These are phyloP conservation scores for Drechslerella coelobrocha DNA, from an alignment of 2,329 filamentous ascomycete species.

Conservation along the genomic window DNA sequence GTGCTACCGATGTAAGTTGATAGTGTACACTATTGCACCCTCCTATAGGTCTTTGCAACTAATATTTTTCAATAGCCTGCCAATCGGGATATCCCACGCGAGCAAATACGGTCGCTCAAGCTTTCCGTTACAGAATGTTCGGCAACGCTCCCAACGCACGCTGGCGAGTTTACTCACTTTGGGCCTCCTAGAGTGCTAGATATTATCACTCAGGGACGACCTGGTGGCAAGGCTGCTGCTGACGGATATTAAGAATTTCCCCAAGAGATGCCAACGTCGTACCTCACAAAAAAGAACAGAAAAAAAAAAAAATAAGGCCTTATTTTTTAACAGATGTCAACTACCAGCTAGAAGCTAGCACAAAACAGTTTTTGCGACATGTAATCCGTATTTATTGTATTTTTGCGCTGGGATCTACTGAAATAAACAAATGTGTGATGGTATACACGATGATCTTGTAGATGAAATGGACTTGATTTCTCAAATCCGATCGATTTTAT, in stretches of 20 bases:
- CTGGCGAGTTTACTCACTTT: constrained; percentile 38
- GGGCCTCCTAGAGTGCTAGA: constrained; percentile 34
- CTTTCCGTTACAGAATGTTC: constrained; percentile 41
- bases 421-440: no score
- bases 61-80: constrained; percentile 24
- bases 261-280: background rate
- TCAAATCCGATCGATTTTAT: background rate
- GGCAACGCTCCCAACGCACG: constrained; percentile 25
- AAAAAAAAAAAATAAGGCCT: background rate
- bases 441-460: background rate
- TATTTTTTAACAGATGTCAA: no score
- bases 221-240: constrained; percentile 29
- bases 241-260: constrained; percentile 25
- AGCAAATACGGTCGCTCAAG: constrained; percentile 19
- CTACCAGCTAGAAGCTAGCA: no score
- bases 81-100: constrained; percentile 35
- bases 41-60: background rate
- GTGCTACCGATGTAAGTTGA: constrained; percentile 52
- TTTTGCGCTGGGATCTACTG: no score
- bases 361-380: no score
- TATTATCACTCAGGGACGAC: constrained; percentile 42
- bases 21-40: background rate
- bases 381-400: no score
- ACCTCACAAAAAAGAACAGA: background rate
- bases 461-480: background rate